Conservation (phyloP, 202 grass and related monocot genomes). For the Setaria viridis region DNA sequence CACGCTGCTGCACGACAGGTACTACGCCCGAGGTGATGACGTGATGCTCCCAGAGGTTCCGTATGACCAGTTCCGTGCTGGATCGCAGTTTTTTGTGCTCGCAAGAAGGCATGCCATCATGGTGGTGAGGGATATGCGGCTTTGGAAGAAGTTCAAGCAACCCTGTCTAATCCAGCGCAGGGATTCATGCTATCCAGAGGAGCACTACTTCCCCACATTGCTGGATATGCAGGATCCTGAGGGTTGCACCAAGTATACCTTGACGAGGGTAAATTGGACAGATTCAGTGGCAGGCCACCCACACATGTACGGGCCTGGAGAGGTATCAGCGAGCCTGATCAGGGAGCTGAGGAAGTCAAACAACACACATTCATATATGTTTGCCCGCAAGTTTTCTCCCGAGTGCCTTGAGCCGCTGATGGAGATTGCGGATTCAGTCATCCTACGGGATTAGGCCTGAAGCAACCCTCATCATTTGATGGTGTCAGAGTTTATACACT, state of each 20-base stretch:
- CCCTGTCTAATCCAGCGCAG: constrained; percentile 68
- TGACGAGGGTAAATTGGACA: constrained; percentile 98
- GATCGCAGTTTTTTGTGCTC: constrained; percentile 93
- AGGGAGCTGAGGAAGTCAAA: constrained; percentile 81
- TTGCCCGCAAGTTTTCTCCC: constrained; percentile 84
- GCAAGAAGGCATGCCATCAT: constrained; percentile 77
- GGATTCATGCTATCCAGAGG: constrained; percentile 92
- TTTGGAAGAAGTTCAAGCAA: constrained; percentile 95
- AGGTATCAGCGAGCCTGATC: constrained; percentile 68
- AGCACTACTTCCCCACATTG: constrained; percentile 97
- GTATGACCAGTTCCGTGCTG: constrained; percentile 75
- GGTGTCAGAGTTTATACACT: constrained; percentile 38
- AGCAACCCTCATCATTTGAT: constrained; percentile 24
- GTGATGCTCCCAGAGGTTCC: constrained; percentile 94
- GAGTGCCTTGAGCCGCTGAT: constrained; percentile 84
- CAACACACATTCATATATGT: constrained; percentile 74
- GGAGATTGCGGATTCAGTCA: constrained; percentile 69
- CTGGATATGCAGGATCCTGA: constrained; percentile 93
- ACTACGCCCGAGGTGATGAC: constrained; percentile 78
- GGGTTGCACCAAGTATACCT: constrained; percentile 76
- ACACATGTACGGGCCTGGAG: constrained; percentile 64
- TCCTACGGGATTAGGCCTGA: constrained; percentile 72
- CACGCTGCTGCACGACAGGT: constrained; percentile 68
- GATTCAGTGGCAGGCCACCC: constrained; percentile 85
- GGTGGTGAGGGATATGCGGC: constrained; percentile 84